These are phyloP conservation scores for Ustilago nuda DNA, from an alignment of 1,284 basidiomycete species.

Conservation along the genomic window DNA sequence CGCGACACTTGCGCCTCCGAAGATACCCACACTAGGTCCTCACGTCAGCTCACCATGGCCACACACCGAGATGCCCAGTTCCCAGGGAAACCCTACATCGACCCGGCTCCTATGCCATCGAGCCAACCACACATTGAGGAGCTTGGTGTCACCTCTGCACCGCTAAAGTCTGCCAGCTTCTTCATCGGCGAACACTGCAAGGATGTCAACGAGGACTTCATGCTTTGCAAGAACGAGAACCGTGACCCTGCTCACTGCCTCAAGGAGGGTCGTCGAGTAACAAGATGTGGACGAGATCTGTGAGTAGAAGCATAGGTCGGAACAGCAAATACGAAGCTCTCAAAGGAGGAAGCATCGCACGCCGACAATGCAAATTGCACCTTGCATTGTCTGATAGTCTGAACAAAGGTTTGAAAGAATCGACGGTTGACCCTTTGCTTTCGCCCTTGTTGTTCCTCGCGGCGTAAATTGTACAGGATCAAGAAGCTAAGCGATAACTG, in stretches of 20 bases:
- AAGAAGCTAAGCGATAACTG: conserved; percentile 93
- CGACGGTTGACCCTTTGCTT: not conserved
- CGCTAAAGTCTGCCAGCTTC: conserved; percentile 95
- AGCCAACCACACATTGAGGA: conserved; percentile 83
- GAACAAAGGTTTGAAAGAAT: not conserved
- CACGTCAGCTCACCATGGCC: conserved; percentile 56
- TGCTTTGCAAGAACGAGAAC: conserved; percentile 96
- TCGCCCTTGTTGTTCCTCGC: not conserved
- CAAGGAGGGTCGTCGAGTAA: conserved; percentile 94
- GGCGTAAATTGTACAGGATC: conserved; percentile 74
- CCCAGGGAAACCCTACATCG: conserved; percentile 66
- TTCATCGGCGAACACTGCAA: conserved; percentile 97
- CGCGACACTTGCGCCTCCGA: not conserved
- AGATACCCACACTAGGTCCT: conserved; percentile 4
- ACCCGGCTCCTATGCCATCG: conserved; percentile 63
- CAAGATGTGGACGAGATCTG: conserved; percentile 94
- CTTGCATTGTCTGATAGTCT: too few relatives aligned
- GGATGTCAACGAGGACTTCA: conserved; percentile 99
- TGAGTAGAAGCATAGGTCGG: conserved; percentile 71
- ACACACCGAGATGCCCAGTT: conserved; percentile 68
- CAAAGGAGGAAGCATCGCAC: not conserved
- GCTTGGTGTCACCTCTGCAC: conserved; percentile 89
- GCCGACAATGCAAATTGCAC: too few relatives aligned
- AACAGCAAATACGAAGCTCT: not conserved
- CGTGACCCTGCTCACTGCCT: conserved; percentile 91